A percentile compares a stretch with the other conserved stretches of the same genome.
Conservation (phyloP, 495 filamentous ascomycete species). For the Aspergillus conjunctus region DNA sequence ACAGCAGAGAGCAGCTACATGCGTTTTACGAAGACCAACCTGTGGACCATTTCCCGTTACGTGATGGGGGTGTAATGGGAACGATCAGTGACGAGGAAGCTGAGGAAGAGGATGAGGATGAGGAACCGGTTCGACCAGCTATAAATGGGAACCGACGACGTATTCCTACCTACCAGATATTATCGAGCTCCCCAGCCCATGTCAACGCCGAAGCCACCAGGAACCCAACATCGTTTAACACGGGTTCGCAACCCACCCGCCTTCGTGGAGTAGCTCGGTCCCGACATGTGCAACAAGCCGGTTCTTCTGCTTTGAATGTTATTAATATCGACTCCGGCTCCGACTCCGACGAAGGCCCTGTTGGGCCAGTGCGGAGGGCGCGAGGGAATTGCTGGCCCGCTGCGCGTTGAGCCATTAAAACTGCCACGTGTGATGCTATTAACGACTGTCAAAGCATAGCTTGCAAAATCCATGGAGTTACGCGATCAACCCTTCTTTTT, state of each 20-base stretch:
- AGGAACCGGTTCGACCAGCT: slow-evolving; percentile 30
- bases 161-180: slow-evolving; percentile 13
- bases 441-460: background rate
- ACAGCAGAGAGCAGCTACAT: slow-evolving; percentile 15
- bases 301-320: slow-evolving; percentile 26
- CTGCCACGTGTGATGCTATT: background rate
- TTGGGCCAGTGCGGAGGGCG: slow-evolving; percentile 32
- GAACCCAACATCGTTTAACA: background rate
- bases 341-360: slow-evolving; percentile 42
- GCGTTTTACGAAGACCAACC: slow-evolving; percentile 17
- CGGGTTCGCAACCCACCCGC: background rate
- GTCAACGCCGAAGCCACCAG: slow-evolving; percentile 3
- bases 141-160: slow-evolving; percentile 24
- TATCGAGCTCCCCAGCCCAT: slow-evolving; percentile 22
- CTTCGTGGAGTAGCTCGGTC: slow-evolving; percentile 3
- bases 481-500: background rate
- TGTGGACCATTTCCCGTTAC: slow-evolving; percentile 2
- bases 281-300: slow-evolving; percentile 10
- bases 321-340: slow-evolving; percentile 24
- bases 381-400: slow-evolving; percentile 18
- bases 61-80: slow-evolving; percentile 1
- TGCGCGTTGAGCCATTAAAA: background rate
- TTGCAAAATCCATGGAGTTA: background rate
- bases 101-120: slow-evolving; percentile 21
- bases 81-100: slow-evolving; percentile 5